These are phyloP conservation scores for Laetiporus sulphureus DNA, from an alignment of 1,284 basidiomycete species.

Conservation along the genomic window DNA sequence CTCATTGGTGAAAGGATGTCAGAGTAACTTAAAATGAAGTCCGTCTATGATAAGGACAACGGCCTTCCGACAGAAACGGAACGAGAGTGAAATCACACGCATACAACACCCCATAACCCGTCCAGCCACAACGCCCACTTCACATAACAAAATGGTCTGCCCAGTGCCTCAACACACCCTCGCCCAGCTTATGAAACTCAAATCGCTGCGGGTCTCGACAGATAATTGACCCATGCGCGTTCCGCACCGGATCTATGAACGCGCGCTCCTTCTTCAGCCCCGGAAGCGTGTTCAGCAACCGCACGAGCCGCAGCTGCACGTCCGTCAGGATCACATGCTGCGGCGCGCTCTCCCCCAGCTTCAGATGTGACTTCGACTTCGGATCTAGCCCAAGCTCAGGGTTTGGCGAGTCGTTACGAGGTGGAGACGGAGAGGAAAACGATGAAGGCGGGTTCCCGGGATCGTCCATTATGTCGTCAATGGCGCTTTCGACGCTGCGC, in stretches of 20 bases:
- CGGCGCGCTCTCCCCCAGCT: conserved; percentile 1
- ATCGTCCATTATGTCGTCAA: conserved; percentile 39
- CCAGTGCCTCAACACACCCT: conserved; percentile 64
- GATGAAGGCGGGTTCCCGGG: conserved; percentile 6
- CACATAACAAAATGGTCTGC: conserved; percentile 52
- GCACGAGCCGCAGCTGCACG: conserved; percentile 44
- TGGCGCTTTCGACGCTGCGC: conserved; percentile 46
- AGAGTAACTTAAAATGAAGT: too few relatives aligned
- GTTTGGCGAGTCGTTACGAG: background rate
- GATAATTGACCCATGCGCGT: conserved; percentile 66
- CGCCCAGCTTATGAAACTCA: conserved; percentile 47
- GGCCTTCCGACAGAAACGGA: too few relatives aligned
- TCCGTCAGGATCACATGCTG: conserved; percentile 41
- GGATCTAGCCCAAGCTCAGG: conserved; percentile 1
- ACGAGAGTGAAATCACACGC: too few relatives aligned
- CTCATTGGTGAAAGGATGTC: too few relatives aligned
- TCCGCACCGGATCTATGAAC: conserved; percentile 50
- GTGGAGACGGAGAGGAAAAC: background rate
- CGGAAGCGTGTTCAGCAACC: conserved; percentile 58
- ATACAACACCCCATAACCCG: too few relatives aligned
- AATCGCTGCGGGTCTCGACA: conserved; percentile 58
- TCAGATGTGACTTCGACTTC: background rate
- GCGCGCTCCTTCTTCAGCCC: conserved; percentile 58
- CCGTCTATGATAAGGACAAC: too few relatives aligned
- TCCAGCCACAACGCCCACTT: conserved; percentile 3